Conservation (phyloP, 2,329 filamentous ascomycete species). For the Aspergillus nomiae region DNA sequence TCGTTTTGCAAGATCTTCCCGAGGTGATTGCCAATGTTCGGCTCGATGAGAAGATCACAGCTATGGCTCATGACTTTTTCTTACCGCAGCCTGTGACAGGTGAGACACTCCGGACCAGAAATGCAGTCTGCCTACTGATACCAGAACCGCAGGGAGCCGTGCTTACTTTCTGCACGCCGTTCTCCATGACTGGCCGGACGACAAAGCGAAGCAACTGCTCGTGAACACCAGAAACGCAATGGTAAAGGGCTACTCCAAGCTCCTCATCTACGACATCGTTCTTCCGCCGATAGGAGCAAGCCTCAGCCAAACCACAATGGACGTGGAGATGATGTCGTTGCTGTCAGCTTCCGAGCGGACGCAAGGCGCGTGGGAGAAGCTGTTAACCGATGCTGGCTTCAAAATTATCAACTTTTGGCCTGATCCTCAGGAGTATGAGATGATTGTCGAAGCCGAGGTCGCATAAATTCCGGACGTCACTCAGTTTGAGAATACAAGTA, state of each 20-base stretch:
- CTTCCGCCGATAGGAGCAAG: slow-evolving; percentile 37
- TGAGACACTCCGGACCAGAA: slow-evolving; percentile 4
- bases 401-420: slow-evolving; percentile 31
- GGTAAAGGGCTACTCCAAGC: slow-evolving; percentile 41
- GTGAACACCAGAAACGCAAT: slow-evolving; percentile 35
- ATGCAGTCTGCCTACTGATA: background rate
- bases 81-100: slow-evolving; percentile 29
- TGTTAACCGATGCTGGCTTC: slow-evolving; percentile 31
- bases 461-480: background rate
- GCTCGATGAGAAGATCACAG: slow-evolving; percentile 26
- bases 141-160: slow-evolving; percentile 29
- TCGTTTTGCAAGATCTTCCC: slow-evolving; percentile 44
- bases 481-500: background rate
- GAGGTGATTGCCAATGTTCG: slow-evolving; percentile 34
- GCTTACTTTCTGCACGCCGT: slow-evolving; percentile 48
- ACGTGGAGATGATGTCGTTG: slow-evolving; percentile 48
- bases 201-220: slow-evolving; percentile 35
- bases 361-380: slow-evolving; percentile 27
- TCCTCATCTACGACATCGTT: slow-evolving; percentile 44
- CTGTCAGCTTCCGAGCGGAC: slow-evolving; percentile 44
- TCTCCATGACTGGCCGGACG: slow-evolving; percentile 48
- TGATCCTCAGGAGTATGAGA: slow-evolving; percentile 31
- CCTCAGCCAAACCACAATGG: slow-evolving; percentile 34
- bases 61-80: slow-evolving; percentile 32
- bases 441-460: slow-evolving; percentile 31